Conservation (phyloP, 257 asterid genomes). For the Gentiana macrophylla region DNA sequence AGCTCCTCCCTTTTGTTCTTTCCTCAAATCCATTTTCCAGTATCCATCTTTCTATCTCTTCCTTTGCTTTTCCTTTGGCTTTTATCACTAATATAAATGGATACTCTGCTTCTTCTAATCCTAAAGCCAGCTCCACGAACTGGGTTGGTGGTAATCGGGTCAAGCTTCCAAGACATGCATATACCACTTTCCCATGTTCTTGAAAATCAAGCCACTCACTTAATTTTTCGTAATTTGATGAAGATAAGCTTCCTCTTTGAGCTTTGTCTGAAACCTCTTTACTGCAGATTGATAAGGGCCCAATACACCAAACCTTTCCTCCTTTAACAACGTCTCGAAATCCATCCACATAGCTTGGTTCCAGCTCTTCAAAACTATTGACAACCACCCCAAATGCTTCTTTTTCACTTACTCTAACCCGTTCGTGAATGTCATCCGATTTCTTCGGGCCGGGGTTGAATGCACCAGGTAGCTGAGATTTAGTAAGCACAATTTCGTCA, state of each 20-base stretch:
- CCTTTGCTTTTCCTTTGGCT: slow-evolving; percentile 17
- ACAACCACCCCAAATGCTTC: slow-evolving; percentile 34
- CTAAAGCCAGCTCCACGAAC: slow-evolving; percentile 37
- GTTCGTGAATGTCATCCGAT: slow-evolving; percentile 2
- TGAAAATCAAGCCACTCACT: slow-evolving; percentile 32
- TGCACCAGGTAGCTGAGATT: slow-evolving; percentile 29
- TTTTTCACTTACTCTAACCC: slow-evolving; percentile 10
- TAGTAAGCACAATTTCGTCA: slow-evolving; percentile 33
- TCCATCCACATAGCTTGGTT: slow-evolving; percentile 20
- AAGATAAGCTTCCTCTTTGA: slow-evolving; percentile 28
- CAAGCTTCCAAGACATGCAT: slow-evolving; percentile 50
- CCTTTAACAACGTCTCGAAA: slow-evolving; percentile 6
- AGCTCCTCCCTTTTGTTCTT: slow-evolving; percentile 21
- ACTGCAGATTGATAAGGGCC: slow-evolving; percentile 43
- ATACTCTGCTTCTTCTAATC: slow-evolving; percentile 24
- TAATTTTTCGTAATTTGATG: slow-evolving; percentile 14
- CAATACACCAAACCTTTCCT: slow-evolving; percentile 32
- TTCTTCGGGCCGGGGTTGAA: neutral
- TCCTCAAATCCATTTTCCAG: slow-evolving; percentile 28
- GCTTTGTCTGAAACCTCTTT: slow-evolving; percentile 22
- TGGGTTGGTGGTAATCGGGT: slow-evolving; percentile 18
- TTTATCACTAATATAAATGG: slow-evolving; percentile 36
- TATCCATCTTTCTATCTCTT: slow-evolving; percentile 29
- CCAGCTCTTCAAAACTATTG: slow-evolving; percentile 40
- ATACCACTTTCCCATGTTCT: slow-evolving; percentile 21